Conservation (phyloP, 495 filamentous ascomycete species). For the Copromyces sp. region DNA sequence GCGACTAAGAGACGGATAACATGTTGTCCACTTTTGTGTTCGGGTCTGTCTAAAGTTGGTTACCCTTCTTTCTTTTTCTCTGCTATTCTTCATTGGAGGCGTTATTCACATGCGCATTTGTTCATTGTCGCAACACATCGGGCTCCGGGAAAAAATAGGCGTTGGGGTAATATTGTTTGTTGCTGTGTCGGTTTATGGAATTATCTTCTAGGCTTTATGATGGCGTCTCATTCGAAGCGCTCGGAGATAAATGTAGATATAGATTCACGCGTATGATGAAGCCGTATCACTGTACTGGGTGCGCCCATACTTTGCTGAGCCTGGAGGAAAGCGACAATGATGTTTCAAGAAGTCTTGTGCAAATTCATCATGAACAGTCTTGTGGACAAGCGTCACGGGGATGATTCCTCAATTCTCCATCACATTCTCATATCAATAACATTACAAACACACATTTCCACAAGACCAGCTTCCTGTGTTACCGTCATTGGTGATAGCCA, state of each 20-base stretch:
- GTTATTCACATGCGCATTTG: background rate
- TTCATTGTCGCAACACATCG: background rate
- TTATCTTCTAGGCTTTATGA: background rate
- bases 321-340: background rate
- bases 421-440: background rate
- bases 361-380: background rate
- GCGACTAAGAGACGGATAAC: conserved; percentile 8
- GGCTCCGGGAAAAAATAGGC: background rate
- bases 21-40: background rate
- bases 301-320: background rate
- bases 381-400: background rate
- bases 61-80: background rate
- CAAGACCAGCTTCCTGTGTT: background rate
- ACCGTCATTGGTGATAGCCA: conserved; percentile 4
- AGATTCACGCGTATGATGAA: background rate
- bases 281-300: background rate
- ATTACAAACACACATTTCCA: background rate
- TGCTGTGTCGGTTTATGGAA: background rate
- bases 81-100: background rate
- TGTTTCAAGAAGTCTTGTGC: background rate
- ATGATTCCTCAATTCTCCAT: background rate
- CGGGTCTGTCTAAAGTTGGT: background rate
- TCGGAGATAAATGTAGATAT: background rate
- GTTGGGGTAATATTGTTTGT: background rate
- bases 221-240: background rate